A percentile compares a stretch with the other conserved stretches of the same genome.
These are phyloP conservation scores for Fraxinus pennsylvanica DNA, from an alignment of 257 asterid species.

Conservation along the genomic window DNA sequence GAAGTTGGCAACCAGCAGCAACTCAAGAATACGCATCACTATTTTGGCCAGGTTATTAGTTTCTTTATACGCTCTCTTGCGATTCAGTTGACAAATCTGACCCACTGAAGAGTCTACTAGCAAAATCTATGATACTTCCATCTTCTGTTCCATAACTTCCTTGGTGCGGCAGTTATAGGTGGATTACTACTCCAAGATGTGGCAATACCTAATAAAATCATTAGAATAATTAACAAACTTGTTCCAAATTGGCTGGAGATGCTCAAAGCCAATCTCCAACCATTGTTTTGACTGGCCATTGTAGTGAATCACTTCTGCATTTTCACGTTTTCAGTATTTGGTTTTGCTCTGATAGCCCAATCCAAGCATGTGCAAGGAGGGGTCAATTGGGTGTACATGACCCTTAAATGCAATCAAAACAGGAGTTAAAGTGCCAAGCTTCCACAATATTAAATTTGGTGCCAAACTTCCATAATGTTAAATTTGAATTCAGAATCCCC, in stretches of 20 bases:
- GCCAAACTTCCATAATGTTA: slow-evolving; percentile 59
- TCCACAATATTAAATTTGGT: slow-evolving; percentile 56
- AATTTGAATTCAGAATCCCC: slow-evolving; percentile 46
- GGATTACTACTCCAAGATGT: slow-evolving; percentile 44
- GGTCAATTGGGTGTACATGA: slow-evolving; percentile 49
- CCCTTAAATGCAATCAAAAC: slow-evolving; percentile 61
- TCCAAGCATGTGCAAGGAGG: slow-evolving; percentile 63
- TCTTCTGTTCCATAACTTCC: slow-evolving; percentile 17
- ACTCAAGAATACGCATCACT: slow-evolving; percentile 13
- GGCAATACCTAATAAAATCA: slow-evolving; percentile 52
- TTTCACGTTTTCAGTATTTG: slow-evolving; percentile 39
- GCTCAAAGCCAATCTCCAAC: slow-evolving; percentile 57
- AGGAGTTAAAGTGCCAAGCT: slow-evolving; percentile 58
- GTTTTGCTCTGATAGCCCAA: slow-evolving; percentile 52
- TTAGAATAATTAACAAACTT: slow-evolving; percentile 49
- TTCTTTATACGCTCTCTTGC: slow-evolving; percentile 23
- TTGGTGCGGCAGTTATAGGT: background rate
- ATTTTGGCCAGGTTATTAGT: background rate
- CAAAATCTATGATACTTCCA: slow-evolving; percentile 16
- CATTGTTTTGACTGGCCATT: slow-evolving; percentile 61
- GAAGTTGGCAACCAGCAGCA: slow-evolving; percentile 18
- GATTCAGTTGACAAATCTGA: slow-evolving; percentile 15
- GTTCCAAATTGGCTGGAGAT: slow-evolving; percentile 59
- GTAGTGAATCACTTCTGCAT: slow-evolving; percentile 55
- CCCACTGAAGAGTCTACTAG: background rate